These are phyloP conservation scores for Rubia occidens DNA, from an alignment of 305 asterid species.

Conservation along the genomic window DNA sequence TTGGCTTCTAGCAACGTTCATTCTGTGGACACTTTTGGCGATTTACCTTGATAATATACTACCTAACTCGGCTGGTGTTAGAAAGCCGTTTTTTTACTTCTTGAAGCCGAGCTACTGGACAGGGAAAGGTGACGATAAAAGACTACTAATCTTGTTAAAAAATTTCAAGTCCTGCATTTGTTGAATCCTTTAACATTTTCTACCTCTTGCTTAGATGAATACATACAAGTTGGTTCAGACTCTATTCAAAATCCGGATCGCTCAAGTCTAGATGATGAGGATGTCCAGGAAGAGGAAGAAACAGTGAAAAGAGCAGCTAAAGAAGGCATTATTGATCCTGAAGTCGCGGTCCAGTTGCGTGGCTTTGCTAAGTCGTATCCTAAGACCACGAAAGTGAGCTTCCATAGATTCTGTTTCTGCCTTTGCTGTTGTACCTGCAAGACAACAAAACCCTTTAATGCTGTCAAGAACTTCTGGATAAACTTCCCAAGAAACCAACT, in stretches of 20 bases:
- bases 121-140: constrained; percentile 73
- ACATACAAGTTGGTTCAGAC: constrained; percentile 52
- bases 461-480: constrained; percentile 88
- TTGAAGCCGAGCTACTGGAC: constrained; percentile 83
- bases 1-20: constrained; percentile 52
- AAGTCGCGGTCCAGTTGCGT: constrained; percentile 68
- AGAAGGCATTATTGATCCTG: constrained; percentile 39
- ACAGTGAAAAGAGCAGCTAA: constrained; percentile 54
- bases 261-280: constrained; percentile 65
- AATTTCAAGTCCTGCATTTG: background rate
- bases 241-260: constrained; percentile 42
- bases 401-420: constrained; percentile 12
- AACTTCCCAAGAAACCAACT: constrained; percentile 81
- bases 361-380: constrained; percentile 78
- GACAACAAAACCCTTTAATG: constrained; percentile 68
- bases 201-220: constrained; percentile 46
- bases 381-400: constrained; percentile 45
- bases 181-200: background rate
- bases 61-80: constrained; percentile 72
- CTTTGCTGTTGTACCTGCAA: constrained; percentile 55
- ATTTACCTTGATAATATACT: constrained; percentile 80
- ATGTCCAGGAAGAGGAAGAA: constrained; percentile 77
- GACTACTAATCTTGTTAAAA: background rate
- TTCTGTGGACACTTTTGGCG: constrained; percentile 70
- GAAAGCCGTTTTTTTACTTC: constrained; percentile 62